Evolutionary conservation across 495 filamentous ascomycete genomes (phyloP).

Genomic region (Podospora fimiseda): DNA sequence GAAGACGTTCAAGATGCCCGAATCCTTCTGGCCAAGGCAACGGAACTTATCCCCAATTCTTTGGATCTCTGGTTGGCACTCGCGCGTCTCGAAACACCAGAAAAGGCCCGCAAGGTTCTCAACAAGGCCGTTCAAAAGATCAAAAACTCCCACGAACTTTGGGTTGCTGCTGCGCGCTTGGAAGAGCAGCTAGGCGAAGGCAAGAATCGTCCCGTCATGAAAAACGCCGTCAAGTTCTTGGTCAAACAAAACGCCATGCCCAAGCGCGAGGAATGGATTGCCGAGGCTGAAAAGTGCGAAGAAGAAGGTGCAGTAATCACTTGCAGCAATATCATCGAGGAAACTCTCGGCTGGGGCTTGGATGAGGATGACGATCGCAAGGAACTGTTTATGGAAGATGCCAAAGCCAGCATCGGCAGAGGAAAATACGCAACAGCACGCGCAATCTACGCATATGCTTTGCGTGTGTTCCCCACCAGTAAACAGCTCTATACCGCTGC

Average conservation of each 20-base stretch:
- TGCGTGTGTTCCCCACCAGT: slow-evolving; percentile 79
- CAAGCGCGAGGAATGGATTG: slow-evolving; percentile 94
- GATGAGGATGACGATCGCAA: slow-evolving; percentile 97
- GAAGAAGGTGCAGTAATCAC: slow-evolving; percentile 84
- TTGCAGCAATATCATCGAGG: slow-evolving; percentile 78
- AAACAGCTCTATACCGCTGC: slow-evolving; percentile 82
- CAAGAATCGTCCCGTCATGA: slow-evolving; percentile 83
- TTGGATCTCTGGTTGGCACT: slow-evolving; percentile 93
- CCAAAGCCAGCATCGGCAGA: slow-evolving; percentile 65
- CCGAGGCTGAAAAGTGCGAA: slow-evolving; percentile 90
- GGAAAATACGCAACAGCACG: slow-evolving; percentile 83
- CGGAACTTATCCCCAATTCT: slow-evolving; percentile 85
- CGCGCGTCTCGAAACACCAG: slow-evolving; percentile 77
- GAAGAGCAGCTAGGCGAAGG: slow-evolving; percentile 79
- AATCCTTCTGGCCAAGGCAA: slow-evolving; percentile 83
- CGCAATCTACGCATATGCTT: slow-evolving; percentile 85
- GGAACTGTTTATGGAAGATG: slow-evolving; percentile 92
- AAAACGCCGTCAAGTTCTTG: slow-evolving; percentile 82
- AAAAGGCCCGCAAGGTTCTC: slow-evolving; percentile 87
- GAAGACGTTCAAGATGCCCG: slow-evolving; percentile 81
- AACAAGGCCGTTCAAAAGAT: slow-evolving; percentile 93
- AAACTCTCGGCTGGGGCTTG: slow-evolving; percentile 87
- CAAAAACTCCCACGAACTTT: slow-evolving; percentile 86
- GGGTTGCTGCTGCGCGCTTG: slow-evolving; percentile 88
- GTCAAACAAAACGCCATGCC: slow-evolving; percentile 91